A percentile compares a stretch with the other conserved stretches of the same genome.
These are phyloP conservation scores for Neurospora sp. DNA, from an alignment of 495 filamentous ascomycete species.

Conservation along the genomic window DNA sequence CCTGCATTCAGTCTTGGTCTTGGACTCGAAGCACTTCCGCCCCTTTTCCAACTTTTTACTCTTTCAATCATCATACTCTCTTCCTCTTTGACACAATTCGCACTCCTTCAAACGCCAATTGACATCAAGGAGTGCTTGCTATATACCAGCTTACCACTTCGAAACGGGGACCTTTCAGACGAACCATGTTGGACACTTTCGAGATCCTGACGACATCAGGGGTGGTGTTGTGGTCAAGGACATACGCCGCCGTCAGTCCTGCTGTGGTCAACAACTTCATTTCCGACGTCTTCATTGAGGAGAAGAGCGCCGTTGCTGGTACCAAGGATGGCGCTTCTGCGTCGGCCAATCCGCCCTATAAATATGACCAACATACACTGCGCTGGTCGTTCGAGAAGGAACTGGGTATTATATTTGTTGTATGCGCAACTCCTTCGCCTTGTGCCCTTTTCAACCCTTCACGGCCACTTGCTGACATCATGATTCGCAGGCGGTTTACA, in stretches of 20 bases:
- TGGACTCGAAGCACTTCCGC: neutral
- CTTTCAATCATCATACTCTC: neutral
- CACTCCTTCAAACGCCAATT: neutral
- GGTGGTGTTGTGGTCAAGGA: slow-evolving; percentile 91
- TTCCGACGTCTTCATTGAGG: slow-evolving; percentile 93
- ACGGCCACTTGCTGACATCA: slow-evolving; percentile 2
- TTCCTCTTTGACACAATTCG: neutral
- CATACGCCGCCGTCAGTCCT: slow-evolving; percentile 66
- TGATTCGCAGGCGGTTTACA: slow-evolving; percentile 79
- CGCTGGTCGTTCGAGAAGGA: slow-evolving; percentile 92
- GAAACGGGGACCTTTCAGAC: neutral
- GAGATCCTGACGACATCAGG: slow-evolving; percentile 94
- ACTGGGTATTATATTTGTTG: slow-evolving; percentile 89
- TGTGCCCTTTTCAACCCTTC: neutral
- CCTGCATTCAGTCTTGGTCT: neutral
- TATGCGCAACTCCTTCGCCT: slow-evolving; percentile 35
- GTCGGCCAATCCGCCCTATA: slow-evolving; percentile 60
- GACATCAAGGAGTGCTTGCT: neutral
- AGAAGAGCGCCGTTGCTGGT: slow-evolving; percentile 53
- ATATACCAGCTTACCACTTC: neutral
- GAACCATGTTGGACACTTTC: slow-evolving; percentile 80
- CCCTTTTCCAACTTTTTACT: neutral
- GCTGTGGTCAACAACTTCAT: slow-evolving; percentile 90
- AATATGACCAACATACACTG: slow-evolving; percentile 86
- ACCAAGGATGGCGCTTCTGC: slow-evolving; percentile 48